Conservation (phyloP, 225 moss, liverwort and hornwort species). For the Bryoerythrophyllum caledonicum region DNA sequence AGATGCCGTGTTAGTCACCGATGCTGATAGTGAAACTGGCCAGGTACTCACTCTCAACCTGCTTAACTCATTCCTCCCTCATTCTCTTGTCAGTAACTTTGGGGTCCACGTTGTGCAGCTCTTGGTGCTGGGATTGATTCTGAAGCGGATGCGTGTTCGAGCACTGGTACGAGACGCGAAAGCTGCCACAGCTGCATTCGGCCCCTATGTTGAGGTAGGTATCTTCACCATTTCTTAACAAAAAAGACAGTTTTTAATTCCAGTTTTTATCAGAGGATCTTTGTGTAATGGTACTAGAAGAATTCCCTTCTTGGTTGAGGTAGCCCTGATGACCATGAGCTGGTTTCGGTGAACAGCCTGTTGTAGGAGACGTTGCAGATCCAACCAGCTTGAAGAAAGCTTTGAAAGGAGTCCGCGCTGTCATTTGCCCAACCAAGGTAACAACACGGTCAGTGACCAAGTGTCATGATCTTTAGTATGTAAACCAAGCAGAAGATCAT, state of each 20-base stretch:
- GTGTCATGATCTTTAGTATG: no score
- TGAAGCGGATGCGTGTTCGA: constrained; percentile 81
- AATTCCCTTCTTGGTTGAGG: no score
- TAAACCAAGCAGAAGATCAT: no score
- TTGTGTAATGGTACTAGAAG: no score
- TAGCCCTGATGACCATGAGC: not conserved
- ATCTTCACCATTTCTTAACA: no score
- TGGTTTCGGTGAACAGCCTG: constrained; percentile 11
- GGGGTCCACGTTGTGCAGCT: constrained; percentile 44
- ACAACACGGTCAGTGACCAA: no score
- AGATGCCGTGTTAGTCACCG: constrained; percentile 84
- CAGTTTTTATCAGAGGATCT: no score
- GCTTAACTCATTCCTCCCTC: not conserved
- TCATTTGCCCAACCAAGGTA: constrained; percentile 88
- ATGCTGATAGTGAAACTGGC: constrained; percentile 93
- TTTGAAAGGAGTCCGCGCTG: constrained; percentile 70
- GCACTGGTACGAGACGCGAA: constrained; percentile 90
- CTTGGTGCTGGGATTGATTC: constrained; percentile 78
- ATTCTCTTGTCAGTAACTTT: no score
- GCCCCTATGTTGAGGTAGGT: constrained; percentile 85
- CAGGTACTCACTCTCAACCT: constrained; percentile 59
- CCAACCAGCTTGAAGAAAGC: constrained; percentile 55
- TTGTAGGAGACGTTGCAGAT: constrained; percentile 82
- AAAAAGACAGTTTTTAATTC: no score
- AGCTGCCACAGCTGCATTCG: constrained; percentile 82